Conservation (phyloP, 1,139 yeast genomes). For the Hyphopichia wangnamkhiaoensis region DNA sequence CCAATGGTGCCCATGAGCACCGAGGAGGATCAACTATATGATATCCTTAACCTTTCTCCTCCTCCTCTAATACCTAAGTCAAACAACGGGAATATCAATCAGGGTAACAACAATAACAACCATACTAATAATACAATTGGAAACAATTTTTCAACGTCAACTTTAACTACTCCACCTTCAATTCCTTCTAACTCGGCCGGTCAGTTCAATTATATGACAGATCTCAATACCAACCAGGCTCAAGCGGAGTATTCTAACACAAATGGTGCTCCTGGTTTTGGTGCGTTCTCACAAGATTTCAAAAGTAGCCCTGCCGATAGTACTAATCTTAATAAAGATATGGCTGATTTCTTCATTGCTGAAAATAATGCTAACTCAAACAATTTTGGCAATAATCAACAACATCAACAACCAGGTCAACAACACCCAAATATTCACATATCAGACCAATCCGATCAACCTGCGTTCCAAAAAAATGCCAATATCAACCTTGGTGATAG, state of each 20-base stretch:
- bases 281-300: no score
- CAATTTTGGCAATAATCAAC: conserved; percentile 1
- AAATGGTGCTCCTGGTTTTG: no score
- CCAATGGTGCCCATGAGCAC: neutral
- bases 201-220: neutral
- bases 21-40: conserved; percentile 29
- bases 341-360: no score
- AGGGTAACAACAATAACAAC: neutral
- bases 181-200: neutral
- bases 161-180: conserved; percentile 1
- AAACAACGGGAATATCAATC: neutral
- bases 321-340: no score
- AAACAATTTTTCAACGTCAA: neutral
- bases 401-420: conserved; percentile 2
- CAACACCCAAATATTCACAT: conserved; percentile 2
- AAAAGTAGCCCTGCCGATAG: no score
- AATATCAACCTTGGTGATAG: conserved; percentile 9
- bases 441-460: conserved; percentile 2
- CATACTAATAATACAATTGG: neutral
- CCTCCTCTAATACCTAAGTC: conserved; percentile 7
- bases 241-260: no score
- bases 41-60: conserved; percentile 20
- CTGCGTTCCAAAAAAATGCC: conserved; percentile 9
- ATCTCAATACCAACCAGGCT: neutral
- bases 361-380: no score